Base-by-base conservation (phyloP, 1,139 yeast species). In the Debaryomyces nepalensis region DNA sequence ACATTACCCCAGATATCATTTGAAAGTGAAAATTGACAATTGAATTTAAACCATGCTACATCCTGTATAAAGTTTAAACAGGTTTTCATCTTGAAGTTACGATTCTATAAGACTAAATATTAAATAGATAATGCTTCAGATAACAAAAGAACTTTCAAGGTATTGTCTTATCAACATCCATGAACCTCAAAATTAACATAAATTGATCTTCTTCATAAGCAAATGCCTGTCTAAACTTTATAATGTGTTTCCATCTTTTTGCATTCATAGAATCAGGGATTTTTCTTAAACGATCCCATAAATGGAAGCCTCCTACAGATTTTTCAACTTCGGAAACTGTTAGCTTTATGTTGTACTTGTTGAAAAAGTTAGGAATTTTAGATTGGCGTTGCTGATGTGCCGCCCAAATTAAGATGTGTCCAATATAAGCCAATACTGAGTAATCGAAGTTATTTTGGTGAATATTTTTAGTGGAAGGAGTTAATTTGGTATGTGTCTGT, bases 171-270 rank as follows among this genome's bases (percentile, higher is more conserved):
- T 42, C 50, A 19, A 44, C 43, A 42, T 64, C 63, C 68, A 71
- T 62, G 45, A 66, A 67, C 37, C 73, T 57, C 47, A 71, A 58
- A 12, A 71, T 64, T 46, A 72, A 61, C 52, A 70, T 59, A 47
- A 73, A 72, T 51, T 72, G 76, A 46, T 73, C 73, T 41, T 66
- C 74, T 52, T 71, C 77, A 41, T 58, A 69, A 5, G 71, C 63
- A 47, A 71, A 73, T 9, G 60, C 53, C 37, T 63, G 67, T 51
- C 77, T 59, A 49, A 64, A 69, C 46, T 70, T 71, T 36, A 66
- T 64, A 16, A 73, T 59, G 46, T 72, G 77, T 47, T 73, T 73
- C 78, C 78, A 73, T 49, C 78, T 60, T 48, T 71, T 71, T 40
- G 72, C 60, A 47, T 70, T 71, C 57, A 72, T 70, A 6, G 64